These are phyloP conservation scores for Diaporthe aspalathi DNA, from an alignment of 2,329 filamentous ascomycete genomes.

Conservation along the genomic window DNA sequence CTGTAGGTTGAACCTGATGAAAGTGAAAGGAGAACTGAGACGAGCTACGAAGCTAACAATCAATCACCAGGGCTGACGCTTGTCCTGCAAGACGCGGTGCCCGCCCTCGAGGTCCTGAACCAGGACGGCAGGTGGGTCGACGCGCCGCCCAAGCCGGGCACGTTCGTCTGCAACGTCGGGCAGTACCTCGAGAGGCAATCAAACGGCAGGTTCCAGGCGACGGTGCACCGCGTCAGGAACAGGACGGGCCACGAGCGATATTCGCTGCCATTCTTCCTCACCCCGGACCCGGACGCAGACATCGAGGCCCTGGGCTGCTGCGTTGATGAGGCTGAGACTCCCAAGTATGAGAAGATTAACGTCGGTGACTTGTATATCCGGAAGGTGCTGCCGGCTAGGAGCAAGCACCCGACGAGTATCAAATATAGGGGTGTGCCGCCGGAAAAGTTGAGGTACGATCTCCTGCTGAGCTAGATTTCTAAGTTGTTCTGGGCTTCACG, in stretches of 20 bases:
- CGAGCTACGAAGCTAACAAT: not conserved
- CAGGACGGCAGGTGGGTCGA: slow-evolving; percentile 54
- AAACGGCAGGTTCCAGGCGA: slow-evolving; percentile 52
- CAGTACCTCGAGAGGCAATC: slow-evolving; percentile 55
- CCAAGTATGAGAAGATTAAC: slow-evolving; percentile 45
- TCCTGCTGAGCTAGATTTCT: slow-evolving; percentile 43
- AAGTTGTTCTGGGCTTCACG: no score
- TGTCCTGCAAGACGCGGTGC: slow-evolving; percentile 47
- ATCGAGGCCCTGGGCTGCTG: slow-evolving; percentile 44
- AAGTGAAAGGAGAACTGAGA: not conserved
- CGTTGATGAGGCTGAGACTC: slow-evolving; percentile 39
- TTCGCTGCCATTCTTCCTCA: slow-evolving; percentile 54
- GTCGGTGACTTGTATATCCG: slow-evolving; percentile 50
- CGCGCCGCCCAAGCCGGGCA: slow-evolving; percentile 49
- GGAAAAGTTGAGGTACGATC: slow-evolving; percentile 47
- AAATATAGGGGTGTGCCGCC: slow-evolving; percentile 50
- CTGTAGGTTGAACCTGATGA: slow-evolving; percentile 41
- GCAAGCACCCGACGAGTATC: slow-evolving; percentile 52
- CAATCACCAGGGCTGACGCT: slow-evolving; percentile 50
- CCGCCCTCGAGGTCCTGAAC: slow-evolving; percentile 54
- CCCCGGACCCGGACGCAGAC: slow-evolving; percentile 43
- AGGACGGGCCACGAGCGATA: slow-evolving; percentile 51
- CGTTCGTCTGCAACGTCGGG: slow-evolving; percentile 55
- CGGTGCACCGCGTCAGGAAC: slow-evolving; percentile 55
- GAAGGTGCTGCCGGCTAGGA: slow-evolving; percentile 48